Evolutionary conservation across 2,329 filamentous ascomycete genomes (phyloP).

Genomic region (Xenoacremonium recifei): DNA sequence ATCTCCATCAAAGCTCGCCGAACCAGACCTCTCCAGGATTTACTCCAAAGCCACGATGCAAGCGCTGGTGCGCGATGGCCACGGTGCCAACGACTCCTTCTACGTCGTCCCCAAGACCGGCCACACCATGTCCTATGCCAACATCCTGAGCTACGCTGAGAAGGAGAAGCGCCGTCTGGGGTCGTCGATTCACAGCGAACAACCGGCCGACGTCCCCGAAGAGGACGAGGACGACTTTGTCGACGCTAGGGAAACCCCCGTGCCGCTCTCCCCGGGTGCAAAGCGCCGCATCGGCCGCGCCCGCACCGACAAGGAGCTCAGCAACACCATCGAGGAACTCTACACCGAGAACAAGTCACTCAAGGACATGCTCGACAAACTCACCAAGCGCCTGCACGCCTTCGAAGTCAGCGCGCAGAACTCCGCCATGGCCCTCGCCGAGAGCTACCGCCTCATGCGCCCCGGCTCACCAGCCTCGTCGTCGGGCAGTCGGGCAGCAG

Average conservation of each 20-base stretch:
- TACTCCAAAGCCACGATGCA: slow-evolving; percentile 84
- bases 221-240: slow-evolving; percentile 84
- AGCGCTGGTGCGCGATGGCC: slow-evolving; percentile 69
- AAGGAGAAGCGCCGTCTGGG: slow-evolving; percentile 63
- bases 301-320: slow-evolving; percentile 43
- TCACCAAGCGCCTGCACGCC: slow-evolving; percentile 83
- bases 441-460: slow-evolving; percentile 69
- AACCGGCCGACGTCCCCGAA: slow-evolving; percentile 49
- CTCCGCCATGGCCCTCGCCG: slow-evolving; percentile 79
- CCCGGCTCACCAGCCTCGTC: slow-evolving; percentile 51
- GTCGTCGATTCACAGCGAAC: slow-evolving; percentile 48
- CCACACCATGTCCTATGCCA: slow-evolving; percentile 89
- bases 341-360: slow-evolving; percentile 84
- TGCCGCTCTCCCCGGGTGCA: slow-evolving; percentile 41
- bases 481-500: slow-evolving; percentile 17
- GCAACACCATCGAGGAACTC: slow-evolving; percentile 82
- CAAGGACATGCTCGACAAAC: slow-evolving; percentile 80
- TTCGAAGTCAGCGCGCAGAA: slow-evolving; percentile 93
- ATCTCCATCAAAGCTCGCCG: slow-evolving; percentile 25
- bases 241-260: slow-evolving; percentile 71
- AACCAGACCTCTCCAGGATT: slow-evolving; percentile 75
- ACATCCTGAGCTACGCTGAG: slow-evolving; percentile 72
- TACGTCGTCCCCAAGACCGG: slow-evolving; percentile 93
- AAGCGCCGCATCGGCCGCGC: slow-evolving; percentile 41
- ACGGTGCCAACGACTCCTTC: slow-evolving; percentile 72